Percentiles rank a stretch among this genome's conserved stretches.
Conservation (phyloP, 2,329 filamentous ascomycete species). For the Capronia americana region DNA sequence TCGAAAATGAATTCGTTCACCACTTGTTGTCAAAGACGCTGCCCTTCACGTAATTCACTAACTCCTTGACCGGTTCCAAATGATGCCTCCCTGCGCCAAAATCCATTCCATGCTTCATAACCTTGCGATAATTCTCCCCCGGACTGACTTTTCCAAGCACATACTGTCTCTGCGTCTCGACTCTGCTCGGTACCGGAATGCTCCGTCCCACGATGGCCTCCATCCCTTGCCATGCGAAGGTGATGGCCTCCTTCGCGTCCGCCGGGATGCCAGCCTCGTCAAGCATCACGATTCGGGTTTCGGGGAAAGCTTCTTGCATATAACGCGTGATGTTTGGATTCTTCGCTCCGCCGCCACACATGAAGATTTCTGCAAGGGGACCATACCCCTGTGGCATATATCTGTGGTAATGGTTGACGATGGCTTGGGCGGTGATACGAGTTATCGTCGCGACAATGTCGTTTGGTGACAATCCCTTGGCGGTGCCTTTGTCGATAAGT, state of each 20-base stretch:
- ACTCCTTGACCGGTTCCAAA: slow-evolving; percentile 56
- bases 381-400: slow-evolving; percentile 53
- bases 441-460: slow-evolving; percentile 66
- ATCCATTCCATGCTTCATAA: slow-evolving; percentile 59
- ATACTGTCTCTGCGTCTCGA: slow-evolving; percentile 59
- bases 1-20: slow-evolving; percentile 36
- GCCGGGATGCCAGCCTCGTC: slow-evolving; percentile 64
- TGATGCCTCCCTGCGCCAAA: slow-evolving; percentile 57
- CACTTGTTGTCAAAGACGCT: slow-evolving; percentile 57
- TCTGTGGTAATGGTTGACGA: slow-evolving; percentile 58
- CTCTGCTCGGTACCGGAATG: slow-evolving; percentile 61
- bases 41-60: slow-evolving; percentile 59
- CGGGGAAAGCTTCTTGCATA: slow-evolving; percentile 58
- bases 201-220: slow-evolving; percentile 63
- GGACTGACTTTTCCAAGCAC: slow-evolving; percentile 63
- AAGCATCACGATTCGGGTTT: slow-evolving; percentile 60
- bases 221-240: slow-evolving; percentile 67
- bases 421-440: slow-evolving; percentile 64
- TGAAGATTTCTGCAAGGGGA: slow-evolving; percentile 63
- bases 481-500: slow-evolving; percentile 56
- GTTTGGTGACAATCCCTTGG: slow-evolving; percentile 54
- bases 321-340: slow-evolving; percentile 64
- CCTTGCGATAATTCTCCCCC: slow-evolving; percentile 61
- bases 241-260: slow-evolving; percentile 65
- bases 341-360: slow-evolving; percentile 65